Conservation (phyloP, 2,329 filamentous ascomycete species). For the Cercospora brassicicola region DNA sequence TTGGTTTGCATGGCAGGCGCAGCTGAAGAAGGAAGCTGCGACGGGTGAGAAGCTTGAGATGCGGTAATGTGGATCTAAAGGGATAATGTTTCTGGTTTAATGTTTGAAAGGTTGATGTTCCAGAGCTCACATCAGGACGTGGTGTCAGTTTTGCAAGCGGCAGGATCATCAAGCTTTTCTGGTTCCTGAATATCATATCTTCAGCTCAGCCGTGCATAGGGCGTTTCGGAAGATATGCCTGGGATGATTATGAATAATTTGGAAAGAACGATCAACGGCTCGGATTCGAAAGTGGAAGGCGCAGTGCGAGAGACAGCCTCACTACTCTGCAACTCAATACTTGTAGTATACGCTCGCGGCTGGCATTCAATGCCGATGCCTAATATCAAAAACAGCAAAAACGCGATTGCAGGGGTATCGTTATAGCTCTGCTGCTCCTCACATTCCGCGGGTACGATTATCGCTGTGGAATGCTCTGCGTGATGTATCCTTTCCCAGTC, state of each 20-base stretch:
- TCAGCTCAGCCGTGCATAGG: neutral
- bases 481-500: neutral
- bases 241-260: neutral
- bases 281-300: neutral
- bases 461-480: neutral
- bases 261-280: neutral
- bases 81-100: constrained; percentile 1
- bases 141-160: neutral
- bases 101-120: constrained; percentile 3
- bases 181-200: constrained; percentile 1
- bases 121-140: neutral
- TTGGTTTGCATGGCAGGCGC: constrained; percentile 23
- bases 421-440: neutral
- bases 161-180: constrained; percentile 7
- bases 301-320: neutral
- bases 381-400: constrained; percentile 1
- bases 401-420: neutral
- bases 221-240: neutral
- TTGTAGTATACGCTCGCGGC: neutral
- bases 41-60: constrained; percentile 8
- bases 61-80: constrained; percentile 1
- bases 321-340: neutral
- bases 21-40: constrained; percentile 6
- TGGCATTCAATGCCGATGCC: neutral
- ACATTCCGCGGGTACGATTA: neutral